Conservation (phyloP, 345 rosid species). For the Salix arbutifolia region DNA sequence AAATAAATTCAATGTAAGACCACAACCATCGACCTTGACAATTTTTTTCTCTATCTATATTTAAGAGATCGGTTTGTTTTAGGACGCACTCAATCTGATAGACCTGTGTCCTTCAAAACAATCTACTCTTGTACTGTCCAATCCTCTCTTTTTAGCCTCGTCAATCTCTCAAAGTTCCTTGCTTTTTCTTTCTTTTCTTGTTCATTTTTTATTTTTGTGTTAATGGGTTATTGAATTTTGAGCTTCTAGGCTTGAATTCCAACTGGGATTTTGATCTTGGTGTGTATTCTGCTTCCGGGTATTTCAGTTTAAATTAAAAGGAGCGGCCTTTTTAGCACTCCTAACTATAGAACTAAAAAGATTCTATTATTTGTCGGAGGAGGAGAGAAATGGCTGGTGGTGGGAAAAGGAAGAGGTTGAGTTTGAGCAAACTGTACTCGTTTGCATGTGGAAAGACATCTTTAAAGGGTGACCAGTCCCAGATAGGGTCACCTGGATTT, state of each 20-base stretch:
- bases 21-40: not conserved
- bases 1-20: not conserved
- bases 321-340: slow-evolving; percentile 5
- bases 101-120: not conserved
- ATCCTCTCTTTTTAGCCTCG: not conserved
- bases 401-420: slow-evolving; percentile 47
- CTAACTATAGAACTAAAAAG: not conserved
- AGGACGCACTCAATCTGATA: not conserved
- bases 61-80: not conserved
- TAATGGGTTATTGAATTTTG: slow-evolving; percentile 1
- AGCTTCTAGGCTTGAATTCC: slow-evolving; percentile 5
- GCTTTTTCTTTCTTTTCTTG: not conserved
- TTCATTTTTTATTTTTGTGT: not conserved
- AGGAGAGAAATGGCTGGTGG: slow-evolving; percentile 48
- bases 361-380: not conserved
- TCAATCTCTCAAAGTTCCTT: slow-evolving; percentile 1
- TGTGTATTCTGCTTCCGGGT: not conserved
- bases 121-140: not conserved
- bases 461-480: slow-evolving; percentile 64
- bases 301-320: not conserved
- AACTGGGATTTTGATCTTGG: slow-evolving; percentile 9
- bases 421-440: slow-evolving; percentile 69
- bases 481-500: slow-evolving; percentile 77
- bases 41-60: not conserved
- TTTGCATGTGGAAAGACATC: slow-evolving; percentile 53